phyloP scores from a whole-genome alignment of 805 yeast genomes.

The Yarrowia yakushimensis region DNA sequence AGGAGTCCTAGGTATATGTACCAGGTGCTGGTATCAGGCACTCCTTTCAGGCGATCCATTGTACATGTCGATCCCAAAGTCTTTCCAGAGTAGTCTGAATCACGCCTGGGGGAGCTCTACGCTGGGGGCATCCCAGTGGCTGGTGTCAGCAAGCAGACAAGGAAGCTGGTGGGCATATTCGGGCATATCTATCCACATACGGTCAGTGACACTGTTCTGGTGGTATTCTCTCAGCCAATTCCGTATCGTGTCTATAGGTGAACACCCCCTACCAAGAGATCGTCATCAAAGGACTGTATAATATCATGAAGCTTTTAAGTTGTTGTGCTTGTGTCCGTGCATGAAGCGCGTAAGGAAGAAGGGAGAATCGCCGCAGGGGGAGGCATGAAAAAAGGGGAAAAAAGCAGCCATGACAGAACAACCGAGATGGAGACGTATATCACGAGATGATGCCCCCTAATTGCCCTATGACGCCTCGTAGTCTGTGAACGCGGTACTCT shows the following conservation, averaged over 20 bases:
- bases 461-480: background rate
- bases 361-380: background rate
- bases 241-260: background rate
- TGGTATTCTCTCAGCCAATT: background rate
- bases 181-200: background rate
- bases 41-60: constrained; percentile 9
- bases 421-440: background rate
- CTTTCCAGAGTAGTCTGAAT: background rate
- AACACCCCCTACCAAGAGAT: constrained; percentile 3
- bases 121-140: background rate
- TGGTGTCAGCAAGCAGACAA: background rate
- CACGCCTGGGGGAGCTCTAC: background rate
- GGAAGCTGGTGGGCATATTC: background rate
- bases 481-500: background rate
- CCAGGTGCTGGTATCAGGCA: too few species aligned
- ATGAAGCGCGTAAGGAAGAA: constrained; percentile 9
- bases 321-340: background rate
- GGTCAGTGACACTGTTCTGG: background rate
- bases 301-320: background rate
- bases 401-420: background rate
- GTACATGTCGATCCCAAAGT: constrained; percentile 8
- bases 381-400: background rate
- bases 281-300: background rate
- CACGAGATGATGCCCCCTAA: background rate
- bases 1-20: background rate